Evolutionary conservation across 2,329 filamentous ascomycete genomes (phyloP).

Genomic region (Xylaria sp.): DNA sequence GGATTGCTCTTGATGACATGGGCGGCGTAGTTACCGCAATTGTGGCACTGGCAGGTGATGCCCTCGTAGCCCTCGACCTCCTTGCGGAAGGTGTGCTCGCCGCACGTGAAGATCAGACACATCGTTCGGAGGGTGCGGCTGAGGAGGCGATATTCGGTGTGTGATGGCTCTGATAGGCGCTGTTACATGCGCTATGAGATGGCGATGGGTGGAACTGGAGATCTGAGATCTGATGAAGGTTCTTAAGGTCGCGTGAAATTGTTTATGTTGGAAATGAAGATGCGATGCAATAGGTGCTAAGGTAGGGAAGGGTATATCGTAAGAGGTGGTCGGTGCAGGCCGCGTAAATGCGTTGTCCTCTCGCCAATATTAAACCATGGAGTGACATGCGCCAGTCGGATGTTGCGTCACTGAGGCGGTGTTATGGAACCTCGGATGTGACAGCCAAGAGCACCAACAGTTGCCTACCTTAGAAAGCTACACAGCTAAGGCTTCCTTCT

Average conservation of each 20-base stretch:
- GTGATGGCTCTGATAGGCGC: not conserved
- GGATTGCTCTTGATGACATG: conserved; percentile 71
- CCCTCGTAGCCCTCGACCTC: conserved; percentile 70
- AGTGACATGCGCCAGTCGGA: conserved; percentile 11
- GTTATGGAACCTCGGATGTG: conserved; percentile 10
- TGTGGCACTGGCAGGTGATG: conserved; percentile 70
- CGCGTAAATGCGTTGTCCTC: conserved; percentile 17
- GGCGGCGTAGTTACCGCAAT: conserved; percentile 72
- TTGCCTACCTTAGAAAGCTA: no score
- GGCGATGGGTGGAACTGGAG: not conserved
- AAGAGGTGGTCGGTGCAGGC: conserved; percentile 15
- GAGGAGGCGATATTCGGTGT: conserved; percentile 12
- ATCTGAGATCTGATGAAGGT: not conserved
- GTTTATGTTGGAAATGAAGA: conserved; percentile 1
- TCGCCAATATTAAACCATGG: conserved; percentile 11
- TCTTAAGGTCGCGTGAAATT: conserved; percentile 6
- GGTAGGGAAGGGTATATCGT: not conserved
- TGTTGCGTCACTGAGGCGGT: conserved; percentile 10
- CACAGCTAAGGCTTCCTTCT: no score
- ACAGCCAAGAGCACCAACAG: not conserved
- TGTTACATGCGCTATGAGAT: not conserved
- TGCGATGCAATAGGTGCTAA: conserved; percentile 1
- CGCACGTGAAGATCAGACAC: conserved; percentile 72
- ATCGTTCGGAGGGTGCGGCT: conserved; percentile 51
- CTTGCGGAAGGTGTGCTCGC: conserved; percentile 69